Percentiles rank a stretch among this genome's conserved stretches.
Evolutionary conservation across 1,284 basidiomycete genomes (phyloP).

Genomic region (Tilletia caries): DNA sequence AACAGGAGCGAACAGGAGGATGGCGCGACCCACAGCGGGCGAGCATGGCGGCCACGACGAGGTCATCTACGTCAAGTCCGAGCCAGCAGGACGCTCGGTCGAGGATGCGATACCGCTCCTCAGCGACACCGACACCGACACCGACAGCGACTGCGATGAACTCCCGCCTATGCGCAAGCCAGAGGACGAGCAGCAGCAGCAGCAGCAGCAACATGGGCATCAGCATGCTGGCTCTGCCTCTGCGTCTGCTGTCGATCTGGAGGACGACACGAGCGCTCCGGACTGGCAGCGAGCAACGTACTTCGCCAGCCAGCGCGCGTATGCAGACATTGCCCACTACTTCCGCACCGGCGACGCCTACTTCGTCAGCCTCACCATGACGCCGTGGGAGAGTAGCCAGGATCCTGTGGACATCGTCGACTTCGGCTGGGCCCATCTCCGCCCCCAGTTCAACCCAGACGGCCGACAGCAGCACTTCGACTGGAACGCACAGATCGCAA

Average conservation of each 20-base stretch:
- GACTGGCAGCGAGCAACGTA: constrained; percentile 8
- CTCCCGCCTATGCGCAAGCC: background rate
- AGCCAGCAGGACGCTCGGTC: no score
- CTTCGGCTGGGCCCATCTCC: constrained; percentile 1
- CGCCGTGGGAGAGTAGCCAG: background rate
- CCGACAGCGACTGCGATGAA: background rate
- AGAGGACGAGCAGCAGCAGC: background rate
- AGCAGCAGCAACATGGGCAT: no score
- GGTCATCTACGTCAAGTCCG: no score
- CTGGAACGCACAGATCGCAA: background rate
- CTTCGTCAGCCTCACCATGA: constrained; percentile 1
- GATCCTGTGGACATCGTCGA: background rate
- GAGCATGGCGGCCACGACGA: no score
- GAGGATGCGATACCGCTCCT: background rate
- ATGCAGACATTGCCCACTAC: background rate
- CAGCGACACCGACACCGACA: background rate
- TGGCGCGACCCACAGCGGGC: no score
- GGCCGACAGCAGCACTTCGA: background rate
- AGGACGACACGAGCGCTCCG: background rate
- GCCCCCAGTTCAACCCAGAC: background rate
- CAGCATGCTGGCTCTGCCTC: no score
- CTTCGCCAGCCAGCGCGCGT: constrained; percentile 6
- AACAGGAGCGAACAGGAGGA: no score
- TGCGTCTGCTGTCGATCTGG: background rate
- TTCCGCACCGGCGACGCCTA: background rate